Evolutionary conservation across 2,329 filamentous ascomycete genomes (phyloP), one percentile per base, ranked within the genome.

Genomic region (Fusarium pseudocircinatum): DNA sequence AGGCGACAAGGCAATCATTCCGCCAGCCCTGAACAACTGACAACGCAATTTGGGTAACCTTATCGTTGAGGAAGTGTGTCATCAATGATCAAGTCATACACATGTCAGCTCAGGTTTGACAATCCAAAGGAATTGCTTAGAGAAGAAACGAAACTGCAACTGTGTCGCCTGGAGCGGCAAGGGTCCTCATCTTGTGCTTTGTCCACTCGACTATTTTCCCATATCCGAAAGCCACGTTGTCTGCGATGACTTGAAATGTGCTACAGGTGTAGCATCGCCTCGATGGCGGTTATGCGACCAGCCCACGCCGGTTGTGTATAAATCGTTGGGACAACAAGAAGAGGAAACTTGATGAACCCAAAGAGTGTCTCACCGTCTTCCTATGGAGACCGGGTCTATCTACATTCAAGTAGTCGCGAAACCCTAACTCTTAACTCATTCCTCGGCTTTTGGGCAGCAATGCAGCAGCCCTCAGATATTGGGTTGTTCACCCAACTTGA

Each of bases 391-490:
- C 42, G 32, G 50, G 68, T 47, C 43, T 42, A 43, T 47, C 57
- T 60, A 60, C 40, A 59, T 37, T 74, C 64, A 72, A 65, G 59
- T 28, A 52, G 40, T 20, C 22, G 34, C 42, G 10, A 69, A 10
- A n/a, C n/a, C 16, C 39, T 62, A n/a, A 24, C 34, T 58, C 36
- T 54, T 44, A 40, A 30, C 14, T 50, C 28, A 54, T 58, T 46
- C 24, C 59, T 53, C 28, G 30, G 18, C 42, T 14, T 39, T 72
- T 72, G 73, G 73, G 70, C 67, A 74, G 67, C 67, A 75, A 75
- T 61, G 70, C 63, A 69, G 44, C 32, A 57, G 39, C 40, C 28
- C 39, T 58, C 30, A 44, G n/a, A 49, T 40, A 16, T 40, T 39
- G 15, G n/a, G 32, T 42, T 63, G 44, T 58, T 46, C 24, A n/a